Percentiles rank a stretch among this genome's conserved stretches.
Conservation (phyloP, 2,329 filamentous ascomycete species). For the Cladosporium halotolerans region DNA sequence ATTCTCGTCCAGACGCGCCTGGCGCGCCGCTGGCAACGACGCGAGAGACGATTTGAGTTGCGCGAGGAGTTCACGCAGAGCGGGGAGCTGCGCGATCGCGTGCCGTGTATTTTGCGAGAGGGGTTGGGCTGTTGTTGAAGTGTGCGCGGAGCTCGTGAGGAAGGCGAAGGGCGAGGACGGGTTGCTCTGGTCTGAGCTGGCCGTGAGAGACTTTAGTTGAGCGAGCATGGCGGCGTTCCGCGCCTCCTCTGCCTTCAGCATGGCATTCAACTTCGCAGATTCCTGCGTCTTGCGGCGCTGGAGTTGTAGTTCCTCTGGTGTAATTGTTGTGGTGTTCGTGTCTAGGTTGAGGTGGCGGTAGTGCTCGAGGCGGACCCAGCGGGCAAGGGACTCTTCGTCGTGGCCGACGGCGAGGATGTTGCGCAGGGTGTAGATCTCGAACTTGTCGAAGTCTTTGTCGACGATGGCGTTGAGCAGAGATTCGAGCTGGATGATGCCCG, state of each 20-base stretch:
- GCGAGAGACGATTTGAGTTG: constrained; percentile 40
- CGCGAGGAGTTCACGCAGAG: constrained; percentile 64
- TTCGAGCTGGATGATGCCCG: constrained; percentile 55
- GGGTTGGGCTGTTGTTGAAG: constrained; percentile 41
- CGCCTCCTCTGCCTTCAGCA: constrained; percentile 62
- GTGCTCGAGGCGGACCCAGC: constrained; percentile 76
- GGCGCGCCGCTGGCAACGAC: constrained; percentile 23
- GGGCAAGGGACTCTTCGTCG: constrained; percentile 44
- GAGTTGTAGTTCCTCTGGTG: constrained; percentile 61
- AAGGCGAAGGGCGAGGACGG: constrained; percentile 45
- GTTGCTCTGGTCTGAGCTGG: constrained; percentile 1
- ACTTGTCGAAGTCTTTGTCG: constrained; percentile 46
- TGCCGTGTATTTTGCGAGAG: constrained; percentile 70
- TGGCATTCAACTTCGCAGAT: constrained; percentile 66
- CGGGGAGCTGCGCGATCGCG: constrained; percentile 74
- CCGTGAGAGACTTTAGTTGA: constrained; percentile 56
- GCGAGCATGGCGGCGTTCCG: constrained; percentile 66
- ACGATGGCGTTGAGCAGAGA: constrained; percentile 45
- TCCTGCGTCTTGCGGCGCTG: constrained; percentile 70
- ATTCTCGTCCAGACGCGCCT: constrained; percentile 30
- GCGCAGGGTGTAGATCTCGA: constrained; percentile 74
- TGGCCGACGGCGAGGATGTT: constrained; percentile 56
- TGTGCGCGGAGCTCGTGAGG: constrained; percentile 44
- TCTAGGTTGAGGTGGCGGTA: constrained; percentile 56
- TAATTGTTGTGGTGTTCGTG: constrained; percentile 42